These are phyloP conservation scores for Physcia stellaris DNA, from an alignment of 495 filamentous ascomycete species.

Conservation along the genomic window DNA sequence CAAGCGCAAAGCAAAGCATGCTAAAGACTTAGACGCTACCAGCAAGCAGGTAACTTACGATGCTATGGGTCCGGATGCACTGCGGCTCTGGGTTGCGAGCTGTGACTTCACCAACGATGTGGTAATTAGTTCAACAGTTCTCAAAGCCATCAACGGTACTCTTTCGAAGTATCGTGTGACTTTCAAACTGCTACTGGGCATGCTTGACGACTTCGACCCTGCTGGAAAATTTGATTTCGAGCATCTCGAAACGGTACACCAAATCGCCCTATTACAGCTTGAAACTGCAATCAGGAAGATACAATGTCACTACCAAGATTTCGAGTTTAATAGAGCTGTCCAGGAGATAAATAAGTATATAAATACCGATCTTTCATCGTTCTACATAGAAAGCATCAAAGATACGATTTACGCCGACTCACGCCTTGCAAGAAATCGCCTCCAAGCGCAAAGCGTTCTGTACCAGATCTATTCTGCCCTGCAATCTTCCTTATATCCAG, in stretches of 20 bases:
- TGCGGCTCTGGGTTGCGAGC: slow-evolving; percentile 85
- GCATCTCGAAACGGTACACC: slow-evolving; percentile 42
- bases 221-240: slow-evolving; percentile 23
- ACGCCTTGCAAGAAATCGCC: slow-evolving; percentile 36
- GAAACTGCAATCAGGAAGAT: slow-evolving; percentile 45
- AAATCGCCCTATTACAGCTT: slow-evolving; percentile 66
- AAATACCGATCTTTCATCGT: slow-evolving; percentile 69
- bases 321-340: slow-evolving; percentile 73
- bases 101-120: slow-evolving; percentile 87
- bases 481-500: slow-evolving; percentile 61
- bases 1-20: slow-evolving; percentile 39
- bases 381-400: slow-evolving; percentile 87
- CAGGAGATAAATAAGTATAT: slow-evolving; percentile 65
- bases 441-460: slow-evolving; percentile 51
- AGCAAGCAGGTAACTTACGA: slow-evolving; percentile 36
- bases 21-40: slow-evolving; percentile 32
- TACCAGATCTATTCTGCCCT: slow-evolving; percentile 56
- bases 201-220: slow-evolving; percentile 47
- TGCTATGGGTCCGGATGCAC: slow-evolving; percentile 61
- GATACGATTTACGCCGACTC: slow-evolving; percentile 76
- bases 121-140: slow-evolving; percentile 56
- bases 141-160: slow-evolving; percentile 56
- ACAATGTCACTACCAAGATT: slow-evolving; percentile 44
- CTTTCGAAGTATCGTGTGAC: slow-evolving; percentile 78
- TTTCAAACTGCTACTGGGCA: slow-evolving; percentile 77